Conservation (phyloP, 176 grass and related monocot species). For the Oryza punctata region DNA sequence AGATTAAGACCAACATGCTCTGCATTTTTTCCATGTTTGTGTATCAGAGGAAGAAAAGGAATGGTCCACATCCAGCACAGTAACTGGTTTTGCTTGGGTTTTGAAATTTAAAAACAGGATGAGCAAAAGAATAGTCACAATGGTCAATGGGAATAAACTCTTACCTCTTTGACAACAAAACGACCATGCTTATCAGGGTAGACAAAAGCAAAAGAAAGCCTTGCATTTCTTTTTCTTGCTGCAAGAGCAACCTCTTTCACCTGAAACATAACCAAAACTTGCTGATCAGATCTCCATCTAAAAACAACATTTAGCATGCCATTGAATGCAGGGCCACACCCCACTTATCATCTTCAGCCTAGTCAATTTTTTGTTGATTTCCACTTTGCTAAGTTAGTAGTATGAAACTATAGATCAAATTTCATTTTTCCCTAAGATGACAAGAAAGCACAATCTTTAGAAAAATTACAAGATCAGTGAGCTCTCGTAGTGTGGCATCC, state of each 20-base stretch:
- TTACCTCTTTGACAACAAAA: slow-evolving; percentile 84
- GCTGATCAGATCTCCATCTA: slow-evolving; percentile 29
- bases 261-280: slow-evolving; percentile 47
- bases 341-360: background rate
- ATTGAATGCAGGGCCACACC: background rate
- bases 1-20: background rate
- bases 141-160: background rate
- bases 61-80: background rate
- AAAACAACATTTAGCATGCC: background rate
- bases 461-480: slow-evolving; percentile 82
- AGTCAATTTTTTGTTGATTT: background rate
- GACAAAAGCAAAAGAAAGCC: slow-evolving; percentile 91
- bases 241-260: slow-evolving; percentile 95
- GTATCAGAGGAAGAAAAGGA: background rate
- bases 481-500: slow-evolving; percentile 87
- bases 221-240: slow-evolving; percentile 88
- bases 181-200: slow-evolving; percentile 93
- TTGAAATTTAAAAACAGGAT: slow-evolving; percentile 10
- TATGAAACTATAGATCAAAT: background rate
- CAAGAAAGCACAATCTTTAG: background rate
- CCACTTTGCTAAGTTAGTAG: background rate
- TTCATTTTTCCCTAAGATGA: background rate
- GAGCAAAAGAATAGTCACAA: background rate
- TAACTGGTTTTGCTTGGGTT: background rate
- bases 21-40: background rate